Conservation (phyloP, 192 early-diverging fungal genomes). For the Chytriomyces sp. region DNA sequence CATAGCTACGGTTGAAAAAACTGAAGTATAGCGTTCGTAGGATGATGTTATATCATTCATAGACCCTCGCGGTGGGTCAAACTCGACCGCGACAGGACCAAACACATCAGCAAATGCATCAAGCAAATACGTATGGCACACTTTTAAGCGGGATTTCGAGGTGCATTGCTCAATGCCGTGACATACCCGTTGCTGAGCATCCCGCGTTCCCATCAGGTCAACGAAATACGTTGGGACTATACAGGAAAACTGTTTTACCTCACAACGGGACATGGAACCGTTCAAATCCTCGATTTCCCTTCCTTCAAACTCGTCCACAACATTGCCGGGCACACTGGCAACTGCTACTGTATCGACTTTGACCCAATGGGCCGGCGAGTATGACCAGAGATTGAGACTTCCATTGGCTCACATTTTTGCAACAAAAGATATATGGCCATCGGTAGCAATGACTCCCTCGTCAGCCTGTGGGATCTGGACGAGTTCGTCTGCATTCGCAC, state of each 20-base stretch:
- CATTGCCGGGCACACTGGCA: conserved; percentile 75
- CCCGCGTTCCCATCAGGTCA: conserved; percentile 55
- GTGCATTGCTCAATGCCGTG: conserved; percentile 27
- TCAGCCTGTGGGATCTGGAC: conserved; percentile 76
- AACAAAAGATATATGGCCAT: conserved; percentile 82
- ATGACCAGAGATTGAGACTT: not conserved
- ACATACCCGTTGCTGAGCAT: no score
- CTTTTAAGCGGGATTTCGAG: conserved; percentile 57
- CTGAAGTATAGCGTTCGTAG: conserved; percentile 43
- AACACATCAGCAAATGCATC: not conserved
- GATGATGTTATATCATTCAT: conserved; percentile 78
- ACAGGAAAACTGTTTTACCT: conserved; percentile 73
- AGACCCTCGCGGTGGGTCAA: conserved; percentile 58
- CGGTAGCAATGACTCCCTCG: conserved; percentile 75
- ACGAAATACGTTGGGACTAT: conserved; percentile 82
- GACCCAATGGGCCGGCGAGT: conserved; percentile 68
- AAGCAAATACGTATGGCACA: conserved; percentile 44
- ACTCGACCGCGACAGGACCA: conserved; percentile 5
- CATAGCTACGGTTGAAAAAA: not conserved
- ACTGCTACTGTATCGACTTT: conserved; percentile 77
- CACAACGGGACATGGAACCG: conserved; percentile 74
- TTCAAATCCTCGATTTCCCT: conserved; percentile 71
- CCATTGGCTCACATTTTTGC: no score
- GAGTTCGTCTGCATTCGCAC: conserved; percentile 65
- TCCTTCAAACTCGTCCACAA: conserved; percentile 56